Conservation (phyloP, 2,329 filamentous ascomycete genomes). For the Diaporthe sp. region DNA sequence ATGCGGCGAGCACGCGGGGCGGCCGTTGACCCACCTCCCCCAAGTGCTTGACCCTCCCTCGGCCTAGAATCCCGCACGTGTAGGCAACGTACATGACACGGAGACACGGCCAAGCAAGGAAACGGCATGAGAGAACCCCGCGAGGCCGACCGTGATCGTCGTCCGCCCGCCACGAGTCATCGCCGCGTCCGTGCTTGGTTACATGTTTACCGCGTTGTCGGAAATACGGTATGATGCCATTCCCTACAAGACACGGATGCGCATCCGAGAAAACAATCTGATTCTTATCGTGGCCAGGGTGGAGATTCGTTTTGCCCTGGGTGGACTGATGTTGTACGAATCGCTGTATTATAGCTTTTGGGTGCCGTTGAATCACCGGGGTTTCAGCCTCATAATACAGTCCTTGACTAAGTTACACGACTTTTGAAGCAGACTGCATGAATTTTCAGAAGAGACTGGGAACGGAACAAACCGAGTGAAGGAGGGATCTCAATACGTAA, state of each 20-base stretch:
- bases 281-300: background rate
- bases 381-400: background rate
- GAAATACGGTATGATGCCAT: background rate
- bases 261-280: background rate
- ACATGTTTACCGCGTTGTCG: conserved; percentile 14
- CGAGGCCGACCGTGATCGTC: background rate
- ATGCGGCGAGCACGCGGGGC: background rate
- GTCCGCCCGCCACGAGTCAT: conserved; percentile 6
- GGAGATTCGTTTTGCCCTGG: background rate
- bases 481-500: background rate
- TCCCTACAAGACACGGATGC: background rate
- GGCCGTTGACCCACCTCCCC: background rate
- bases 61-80: conserved; percentile 5
- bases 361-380: background rate
- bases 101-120: too few relatives aligned
- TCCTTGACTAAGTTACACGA: background rate
- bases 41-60: background rate
- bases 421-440: background rate
- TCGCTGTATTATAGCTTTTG: too few relatives aligned
- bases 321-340: background rate
- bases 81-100: background rate
- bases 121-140: background rate
- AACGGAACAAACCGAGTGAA: background rate
- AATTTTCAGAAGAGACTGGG: too few relatives aligned
- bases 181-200: conserved; percentile 13